Conservation (phyloP, 2,329 filamentous ascomycete genomes). For the Aspergillus latus region DNA sequence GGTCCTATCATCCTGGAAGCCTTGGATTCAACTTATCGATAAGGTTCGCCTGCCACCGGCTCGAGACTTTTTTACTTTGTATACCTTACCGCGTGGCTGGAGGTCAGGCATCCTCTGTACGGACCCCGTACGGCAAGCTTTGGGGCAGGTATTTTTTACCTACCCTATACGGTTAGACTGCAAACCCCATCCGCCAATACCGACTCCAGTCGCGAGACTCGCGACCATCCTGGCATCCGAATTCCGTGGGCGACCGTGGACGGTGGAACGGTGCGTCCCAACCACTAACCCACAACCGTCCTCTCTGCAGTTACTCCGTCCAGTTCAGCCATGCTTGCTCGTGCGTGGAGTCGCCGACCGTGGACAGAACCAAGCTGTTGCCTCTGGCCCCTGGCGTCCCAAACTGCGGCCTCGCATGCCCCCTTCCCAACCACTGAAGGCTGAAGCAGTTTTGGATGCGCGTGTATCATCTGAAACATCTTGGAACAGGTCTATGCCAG, state of each 20-base stretch:
- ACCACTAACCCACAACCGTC: not conserved
- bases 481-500: constrained; percentile 10
- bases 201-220: too few relatives aligned
- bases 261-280: not conserved
- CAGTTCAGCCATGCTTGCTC: not conserved
- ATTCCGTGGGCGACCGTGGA: not conserved
- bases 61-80: too few relatives aligned
- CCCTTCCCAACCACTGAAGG: not conserved
- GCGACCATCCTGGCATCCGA: not conserved
- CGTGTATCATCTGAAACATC: constrained; percentile 13
- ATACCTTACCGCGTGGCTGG: too few relatives aligned
- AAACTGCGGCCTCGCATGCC: not conserved
- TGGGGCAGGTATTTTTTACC: too few relatives aligned
- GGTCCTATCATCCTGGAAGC: too few relatives aligned
- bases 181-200: too few relatives aligned
- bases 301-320: not conserved
- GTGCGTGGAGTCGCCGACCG: not conserved
- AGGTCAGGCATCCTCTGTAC: too few relatives aligned
- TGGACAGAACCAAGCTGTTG: not conserved
- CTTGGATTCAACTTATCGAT: too few relatives aligned
- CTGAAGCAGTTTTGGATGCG: not conserved
- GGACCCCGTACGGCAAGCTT: too few relatives aligned
- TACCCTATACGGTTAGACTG: too few relatives aligned
- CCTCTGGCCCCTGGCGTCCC: constrained; percentile 8
- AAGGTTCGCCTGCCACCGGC: too few relatives aligned